Conservation (phyloP, 345 rosid genomes). For the Salix suchowensis region DNA sequence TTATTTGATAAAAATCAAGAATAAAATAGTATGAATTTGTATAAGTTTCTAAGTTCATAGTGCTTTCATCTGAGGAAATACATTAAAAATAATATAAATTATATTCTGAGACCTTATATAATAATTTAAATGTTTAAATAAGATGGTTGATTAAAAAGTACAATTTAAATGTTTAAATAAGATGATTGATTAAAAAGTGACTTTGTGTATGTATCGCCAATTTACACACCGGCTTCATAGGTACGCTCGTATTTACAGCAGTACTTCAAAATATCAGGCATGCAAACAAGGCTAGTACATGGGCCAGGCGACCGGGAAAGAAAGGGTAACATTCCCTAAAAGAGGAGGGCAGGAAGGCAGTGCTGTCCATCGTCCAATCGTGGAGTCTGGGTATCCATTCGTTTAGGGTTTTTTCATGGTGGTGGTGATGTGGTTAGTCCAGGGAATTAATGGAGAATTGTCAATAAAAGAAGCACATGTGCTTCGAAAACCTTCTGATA, state of each 20-base stretch:
- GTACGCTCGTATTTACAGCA: not conserved
- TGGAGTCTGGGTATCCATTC: conserved; percentile 24
- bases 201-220: not conserved
- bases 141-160: not conserved
- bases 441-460: not conserved
- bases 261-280: not conserved
- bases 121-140: too few species aligned
- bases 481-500: conserved; percentile 13
- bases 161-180: too few species aligned
- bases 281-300: not conserved
- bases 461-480: conserved; percentile 9
- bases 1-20: too few species aligned
- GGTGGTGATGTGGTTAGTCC: not conserved
- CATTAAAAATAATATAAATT: too few species aligned
- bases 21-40: too few species aligned
- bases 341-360: conserved; percentile 17
- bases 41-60: accelerated
- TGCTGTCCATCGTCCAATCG: conserved; percentile 11
- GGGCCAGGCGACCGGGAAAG: not conserved
- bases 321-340: conserved; percentile 11
- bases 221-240: not conserved
- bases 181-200: not conserved
- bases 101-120: too few species aligned
- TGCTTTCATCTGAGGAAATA: too few species aligned
- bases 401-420: not conserved